Evolutionary conservation across 768 basidiomycete genomes (phyloP).

Genomic region (Strobilomyces dryophilus): DNA sequence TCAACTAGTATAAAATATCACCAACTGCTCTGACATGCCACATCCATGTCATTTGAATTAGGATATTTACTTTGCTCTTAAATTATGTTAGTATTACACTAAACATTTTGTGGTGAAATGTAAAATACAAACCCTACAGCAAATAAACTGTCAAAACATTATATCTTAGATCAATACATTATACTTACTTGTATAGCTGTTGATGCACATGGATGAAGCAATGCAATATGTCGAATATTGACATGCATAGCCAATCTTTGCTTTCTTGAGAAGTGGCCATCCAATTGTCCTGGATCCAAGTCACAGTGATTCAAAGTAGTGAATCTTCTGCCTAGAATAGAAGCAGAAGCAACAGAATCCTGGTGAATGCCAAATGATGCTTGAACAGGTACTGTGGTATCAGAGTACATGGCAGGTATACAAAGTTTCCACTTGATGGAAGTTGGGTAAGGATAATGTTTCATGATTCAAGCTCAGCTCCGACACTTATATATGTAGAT

Average conservation of each 20-base stretch:
- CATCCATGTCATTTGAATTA: not conserved
- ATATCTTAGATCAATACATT: not conserved
- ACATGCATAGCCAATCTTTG: conserved; percentile 12
- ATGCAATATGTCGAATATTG: conserved; percentile 17
- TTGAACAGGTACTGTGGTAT: not conserved
- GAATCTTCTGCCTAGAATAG: conserved; percentile 4
- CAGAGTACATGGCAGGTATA: conserved; percentile 7
- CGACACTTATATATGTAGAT: conserved; percentile 4
- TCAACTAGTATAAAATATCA: not conserved
- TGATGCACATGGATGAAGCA: not conserved
- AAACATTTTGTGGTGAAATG: not conserved
- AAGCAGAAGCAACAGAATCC: not conserved
- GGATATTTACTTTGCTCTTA: not conserved
- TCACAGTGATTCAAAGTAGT: not conserved
- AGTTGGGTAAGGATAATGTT: not conserved
- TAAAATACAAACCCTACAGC: not conserved
- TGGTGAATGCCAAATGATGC: not conserved
- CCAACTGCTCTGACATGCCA: not conserved
- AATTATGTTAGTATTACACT: not conserved
- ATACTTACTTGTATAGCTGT: conserved; percentile 9
- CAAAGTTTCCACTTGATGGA: not conserved
- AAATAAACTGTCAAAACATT: not conserved
- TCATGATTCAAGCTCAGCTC: not conserved
- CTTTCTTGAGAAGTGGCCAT: not conserved
- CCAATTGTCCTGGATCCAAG: not conserved